Evolutionary conservation across 306 rosid genomes (phyloP).

Genomic region (Vigna hirtella): DNA sequence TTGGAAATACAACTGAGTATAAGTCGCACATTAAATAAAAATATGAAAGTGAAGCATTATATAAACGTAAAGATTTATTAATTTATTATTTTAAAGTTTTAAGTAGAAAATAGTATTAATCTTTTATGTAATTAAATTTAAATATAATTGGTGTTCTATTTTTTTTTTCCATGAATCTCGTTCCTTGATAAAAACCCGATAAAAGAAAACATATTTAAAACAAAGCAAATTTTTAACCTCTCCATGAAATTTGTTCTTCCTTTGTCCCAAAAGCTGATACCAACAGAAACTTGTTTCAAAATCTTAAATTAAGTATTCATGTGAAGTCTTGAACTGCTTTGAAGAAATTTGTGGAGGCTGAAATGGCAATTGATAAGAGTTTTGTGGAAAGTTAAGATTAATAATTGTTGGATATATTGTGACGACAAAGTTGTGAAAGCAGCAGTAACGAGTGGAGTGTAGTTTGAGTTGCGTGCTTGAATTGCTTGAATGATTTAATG

Average conservation of each 20-base stretch:
- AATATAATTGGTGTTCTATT: too few relatives aligned
- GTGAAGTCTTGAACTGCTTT: too few relatives aligned
- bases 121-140: too few relatives aligned
- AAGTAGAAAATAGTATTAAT: too few relatives aligned
- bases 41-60: too few relatives aligned
- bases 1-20: too few relatives aligned
- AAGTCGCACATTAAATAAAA: too few relatives aligned
- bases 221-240: neutral
- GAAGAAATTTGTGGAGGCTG: neutral
- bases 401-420: neutral
- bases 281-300: neutral
- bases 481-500: neutral
- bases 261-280: neutral
- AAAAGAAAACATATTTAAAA: neutral
- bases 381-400: neutral
- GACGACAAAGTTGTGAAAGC: neutral
- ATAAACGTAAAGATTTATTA: too few relatives aligned
- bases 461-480: conserved; percentile 23
- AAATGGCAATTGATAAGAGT: neutral
- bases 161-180: too few relatives aligned
- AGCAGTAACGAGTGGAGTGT: neutral
- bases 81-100: too few relatives aligned
- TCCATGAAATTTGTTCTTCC: neutral
- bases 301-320: neutral
- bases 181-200: neutral